Evolutionary conservation across 164 flowering plant genomes (phyloP), one percentile per base, ranked within the genome.

Genomic region (Malania oleifera): DNA sequence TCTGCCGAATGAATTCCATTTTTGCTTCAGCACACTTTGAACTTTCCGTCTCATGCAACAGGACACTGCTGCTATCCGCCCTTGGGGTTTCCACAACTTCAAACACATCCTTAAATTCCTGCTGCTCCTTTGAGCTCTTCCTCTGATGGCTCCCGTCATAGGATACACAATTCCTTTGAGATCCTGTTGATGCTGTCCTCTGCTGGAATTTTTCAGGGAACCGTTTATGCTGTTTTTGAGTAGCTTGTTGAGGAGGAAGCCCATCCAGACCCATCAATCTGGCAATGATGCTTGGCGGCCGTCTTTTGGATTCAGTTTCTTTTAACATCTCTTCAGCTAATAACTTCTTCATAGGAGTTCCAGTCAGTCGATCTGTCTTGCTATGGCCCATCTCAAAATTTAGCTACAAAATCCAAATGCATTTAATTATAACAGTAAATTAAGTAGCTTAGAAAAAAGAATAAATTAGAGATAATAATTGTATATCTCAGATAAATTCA

Each of bases 221-320:
- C 57, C 49, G 75, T 29, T 70, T 70, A 13, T 67, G 79, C 43
- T 75, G 82, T 53, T 73, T 73, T 38, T 65, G 75, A 53, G 63
- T 46, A 44, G 77, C 72, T 62, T 77, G 80, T 61, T 71, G 87
- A 48, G 77, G 56, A 38, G 98, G 90, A 67, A 82, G 56, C 5
- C 79, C 77, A 67, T 93, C 98, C 55, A 87, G 80, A 63, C 97
- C 96, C 97, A 93, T 90, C 75, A 93, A 75, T 69, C 80, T 78
- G 25, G 97, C 97, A 68, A 93, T 72, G 45, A 87, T 72, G 68
- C 84, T 77, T 0, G 92, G 91, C n/a, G 90, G 66, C 22, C 84
- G 75, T 48, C 83, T 76, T 66, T 66, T 77, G 17, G 70, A 53
- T 56, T 82, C 90, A 64, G 60, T 52, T 59, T 87, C 93, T 61